phyloP scores from a whole-genome alignment of 768 basidiomycete species.

The Macrocybe gigantea region DNA sequence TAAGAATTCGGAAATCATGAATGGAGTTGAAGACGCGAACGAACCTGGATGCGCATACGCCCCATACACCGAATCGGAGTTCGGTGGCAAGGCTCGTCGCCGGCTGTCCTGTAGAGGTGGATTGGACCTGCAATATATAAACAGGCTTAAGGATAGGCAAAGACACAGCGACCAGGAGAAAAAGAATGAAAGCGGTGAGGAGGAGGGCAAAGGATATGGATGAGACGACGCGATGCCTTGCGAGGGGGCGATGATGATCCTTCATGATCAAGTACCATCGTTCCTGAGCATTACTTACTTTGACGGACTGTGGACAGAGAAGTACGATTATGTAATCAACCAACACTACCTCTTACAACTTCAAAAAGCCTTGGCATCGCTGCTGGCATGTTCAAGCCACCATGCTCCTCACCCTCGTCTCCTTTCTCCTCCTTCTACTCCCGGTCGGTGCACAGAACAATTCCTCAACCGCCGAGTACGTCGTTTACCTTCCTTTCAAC shows the following conservation, averaged over 20 bases:
- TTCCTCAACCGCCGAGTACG: constrained; percentile 6
- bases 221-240: constrained; percentile 41
- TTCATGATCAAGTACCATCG: constrained; percentile 9
- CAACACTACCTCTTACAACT: too few species aligned
- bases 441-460: neutral
- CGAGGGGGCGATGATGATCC: constrained; percentile 32
- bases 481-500: neutral
- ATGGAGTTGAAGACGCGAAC: constrained; percentile 13
- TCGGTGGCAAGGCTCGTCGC: constrained; percentile 49
- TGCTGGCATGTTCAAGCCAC: neutral
- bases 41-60: constrained; percentile 53
- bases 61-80: constrained; percentile 79
- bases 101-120: constrained; percentile 24
- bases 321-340: too few species aligned
- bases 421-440: neutral
- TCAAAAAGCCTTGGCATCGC: too few species aligned
- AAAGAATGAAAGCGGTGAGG: constrained; percentile 60
- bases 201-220: constrained; percentile 43
- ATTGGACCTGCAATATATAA: constrained; percentile 49
- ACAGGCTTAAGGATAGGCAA: constrained; percentile 68
- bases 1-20: constrained; percentile 4
- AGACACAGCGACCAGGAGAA: constrained; percentile 72
- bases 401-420: neutral
- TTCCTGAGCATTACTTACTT: neutral
- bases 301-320: too few species aligned